Evolutionary conservation across 2,329 filamentous ascomycete genomes (phyloP), one percentile per base, ranked within the genome.

Genomic region (Karstenula rhodostoma): DNA sequence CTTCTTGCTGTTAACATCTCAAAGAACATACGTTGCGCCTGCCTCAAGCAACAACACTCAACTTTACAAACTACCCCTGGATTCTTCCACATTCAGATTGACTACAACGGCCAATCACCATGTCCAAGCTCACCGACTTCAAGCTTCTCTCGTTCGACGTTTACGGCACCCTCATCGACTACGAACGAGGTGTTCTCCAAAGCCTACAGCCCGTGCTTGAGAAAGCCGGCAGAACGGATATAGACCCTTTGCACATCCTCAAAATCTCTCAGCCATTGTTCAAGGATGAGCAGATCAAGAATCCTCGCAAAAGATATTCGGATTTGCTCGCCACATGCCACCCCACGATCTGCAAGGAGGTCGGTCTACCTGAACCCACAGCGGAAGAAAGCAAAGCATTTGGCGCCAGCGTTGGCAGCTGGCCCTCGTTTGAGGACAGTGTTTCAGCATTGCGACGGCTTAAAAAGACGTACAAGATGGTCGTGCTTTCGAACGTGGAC

Each of bases 101-200:
- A 29, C 6, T 29, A 6, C 10, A 54, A 2, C 5, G 23, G 15
- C 19, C 25, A 33, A 57, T 5, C 44, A 52, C 58, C 43, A 77
- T 77, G 73, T 67, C 73, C 22, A 75, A 72, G 37, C 72, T 79
- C 32, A 77, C 71, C 32, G 71, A 79, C 56, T 84, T 82, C 73
- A 78, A 77, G 25, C 77, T 86, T 60, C 85, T 92, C 52, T 88
- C 87, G 69, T 93, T 94, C 78, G 91, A 94, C 78, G 88, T 90
- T 80, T 94, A 91, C 76, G 90, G 91, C 75, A 94, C 91, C 0
- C 84, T 94, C 3, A 86, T 94, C 61, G 90, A 94, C 80, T 93
- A 90, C 90, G 89, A 93, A 74, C 74, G 80, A n/a, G 90, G 90
- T 60, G 84, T 92, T 58, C 76, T 84, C 54, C 65, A 76, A 2